Evolutionary conservation across 306 rosid species (phyloP).

Genomic region (Trifolium subterraneum): DNA sequence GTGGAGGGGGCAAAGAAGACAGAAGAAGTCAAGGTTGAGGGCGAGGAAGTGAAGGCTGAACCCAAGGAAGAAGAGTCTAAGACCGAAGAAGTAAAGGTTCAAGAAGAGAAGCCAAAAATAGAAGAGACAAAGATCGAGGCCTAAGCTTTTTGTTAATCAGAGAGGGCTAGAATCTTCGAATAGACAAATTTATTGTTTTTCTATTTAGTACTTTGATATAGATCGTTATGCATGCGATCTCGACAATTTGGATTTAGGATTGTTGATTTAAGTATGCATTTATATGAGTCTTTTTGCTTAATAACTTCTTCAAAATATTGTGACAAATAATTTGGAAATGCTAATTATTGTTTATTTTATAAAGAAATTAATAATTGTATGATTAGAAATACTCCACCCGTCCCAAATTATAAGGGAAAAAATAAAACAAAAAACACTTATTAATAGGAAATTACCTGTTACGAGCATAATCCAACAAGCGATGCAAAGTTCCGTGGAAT

Average conservation of each 20-base stretch:
- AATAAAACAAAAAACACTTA: no score
- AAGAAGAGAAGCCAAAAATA: slow-evolving; percentile 39
- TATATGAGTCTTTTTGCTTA: background rate
- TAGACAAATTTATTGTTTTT: slow-evolving; percentile 24
- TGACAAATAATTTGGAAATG: background rate
- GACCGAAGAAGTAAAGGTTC: background rate
- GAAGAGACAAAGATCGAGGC: slow-evolving; percentile 23
- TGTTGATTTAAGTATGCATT: slow-evolving; percentile 1
- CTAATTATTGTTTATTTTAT: background rate
- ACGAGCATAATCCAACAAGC: no score
- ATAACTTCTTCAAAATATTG: background rate
- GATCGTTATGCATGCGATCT: background rate
- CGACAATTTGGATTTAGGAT: slow-evolving; percentile 34
- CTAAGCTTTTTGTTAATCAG: background rate
- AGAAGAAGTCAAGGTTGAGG: slow-evolving; percentile 18
- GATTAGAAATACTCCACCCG: no score
- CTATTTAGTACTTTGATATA: background rate
- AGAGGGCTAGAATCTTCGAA: background rate
- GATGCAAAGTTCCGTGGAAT: no score
- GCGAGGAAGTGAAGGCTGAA: slow-evolving; percentile 17
- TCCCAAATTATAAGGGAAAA: no score
- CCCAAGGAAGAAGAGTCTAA: slow-evolving; percentile 8
- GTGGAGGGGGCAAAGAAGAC: slow-evolving; percentile 13
- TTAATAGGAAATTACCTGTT: no score
- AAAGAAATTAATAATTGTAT: background rate